Evolutionary conservation across 176 grass and related monocot genomes (phyloP), one percentile per base, ranked within the genome.

Genomic region (Avena insularis): DNA sequence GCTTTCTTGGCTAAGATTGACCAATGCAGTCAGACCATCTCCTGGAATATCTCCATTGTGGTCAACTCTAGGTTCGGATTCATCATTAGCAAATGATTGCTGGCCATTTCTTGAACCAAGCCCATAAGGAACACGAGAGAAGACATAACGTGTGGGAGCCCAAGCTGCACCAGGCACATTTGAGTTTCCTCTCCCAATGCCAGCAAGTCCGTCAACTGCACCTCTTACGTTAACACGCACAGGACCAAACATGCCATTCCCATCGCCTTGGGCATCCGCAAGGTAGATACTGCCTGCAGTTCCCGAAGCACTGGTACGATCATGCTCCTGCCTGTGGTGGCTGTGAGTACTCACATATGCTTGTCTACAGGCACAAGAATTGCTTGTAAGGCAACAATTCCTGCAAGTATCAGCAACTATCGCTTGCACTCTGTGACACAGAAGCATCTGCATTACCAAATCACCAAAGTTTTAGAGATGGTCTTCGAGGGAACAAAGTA

Each of bases 341-440:
- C 83, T 88, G 86, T 98, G 92, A 3, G 94, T 80, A 80, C 84
- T 88, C 19, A 88, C 83, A 79, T 96, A 96, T 85, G 89, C 89
- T 93, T 99, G 97, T 78, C 93, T 99, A 88, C 97, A 99, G 66
- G 94, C 90, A 85, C 97, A 99, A 35, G 86, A 89, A 86, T 83
- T 99, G 85, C 89, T 94, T 53, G 89, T 88, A 88, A 99, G 94
- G 72, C 97, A 99, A 83, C 97, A 99, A 75, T 85, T 99, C 89
- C 89, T 91, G 87, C 97, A 99, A 54, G 97, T 96, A 84, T 94
- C 97, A 91, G 93, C 90, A 77, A 90, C 90, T 74, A 99, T 86
- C 40, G 94, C 87, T 86, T 99, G 94, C 77, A 99, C 83, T 84
- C 92, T 91, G 82, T 99, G 89, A 80, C 92, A 96, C 35, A 99